Evolutionary conservation across 257 asterid genomes (phyloP).

Genomic region (Mentha longifolia): DNA sequence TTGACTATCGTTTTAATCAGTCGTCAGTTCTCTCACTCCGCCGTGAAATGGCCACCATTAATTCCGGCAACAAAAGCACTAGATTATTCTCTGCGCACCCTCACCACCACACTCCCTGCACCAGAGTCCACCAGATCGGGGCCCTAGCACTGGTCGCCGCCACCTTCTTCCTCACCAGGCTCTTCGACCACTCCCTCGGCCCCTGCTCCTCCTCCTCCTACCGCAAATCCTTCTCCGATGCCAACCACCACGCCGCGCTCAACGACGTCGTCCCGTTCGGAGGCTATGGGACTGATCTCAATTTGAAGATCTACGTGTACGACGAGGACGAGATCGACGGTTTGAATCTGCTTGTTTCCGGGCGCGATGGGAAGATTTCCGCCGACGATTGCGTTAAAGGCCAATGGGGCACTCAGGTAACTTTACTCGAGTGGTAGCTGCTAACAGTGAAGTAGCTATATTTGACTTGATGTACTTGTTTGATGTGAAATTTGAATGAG

Average conservation of each 20-base stretch:
- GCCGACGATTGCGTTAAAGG: slow-evolving; percentile 82
- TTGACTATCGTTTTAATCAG: neutral
- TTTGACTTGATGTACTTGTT: neutral
- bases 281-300: slow-evolving; percentile 53
- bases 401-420: slow-evolving; percentile 97
- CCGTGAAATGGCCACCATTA: slow-evolving; percentile 45
- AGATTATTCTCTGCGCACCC: slow-evolving; percentile 39
- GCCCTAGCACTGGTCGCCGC: slow-evolving; percentile 66
- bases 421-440: neutral
- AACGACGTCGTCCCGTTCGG: slow-evolving; percentile 41
- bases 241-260: slow-evolving; percentile 10
- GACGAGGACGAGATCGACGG: slow-evolving; percentile 84
- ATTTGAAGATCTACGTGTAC: slow-evolving; percentile 82
- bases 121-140: slow-evolving; percentile 85
- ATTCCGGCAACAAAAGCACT: slow-evolving; percentile 43
- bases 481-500: slow-evolving; percentile 8
- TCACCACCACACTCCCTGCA: slow-evolving; percentile 48
- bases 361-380: slow-evolving; percentile 77
- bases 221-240: slow-evolving; percentile 34
- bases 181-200: slow-evolving; percentile 59
- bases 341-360: slow-evolving; percentile 65
- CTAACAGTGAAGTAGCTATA: neutral
- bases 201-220: slow-evolving; percentile 42
- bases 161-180: slow-evolving; percentile 84
- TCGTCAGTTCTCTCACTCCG: neutral